Conservation (phyloP, 352 stramenopile genomes). For the Phytophthora crassamura region DNA sequence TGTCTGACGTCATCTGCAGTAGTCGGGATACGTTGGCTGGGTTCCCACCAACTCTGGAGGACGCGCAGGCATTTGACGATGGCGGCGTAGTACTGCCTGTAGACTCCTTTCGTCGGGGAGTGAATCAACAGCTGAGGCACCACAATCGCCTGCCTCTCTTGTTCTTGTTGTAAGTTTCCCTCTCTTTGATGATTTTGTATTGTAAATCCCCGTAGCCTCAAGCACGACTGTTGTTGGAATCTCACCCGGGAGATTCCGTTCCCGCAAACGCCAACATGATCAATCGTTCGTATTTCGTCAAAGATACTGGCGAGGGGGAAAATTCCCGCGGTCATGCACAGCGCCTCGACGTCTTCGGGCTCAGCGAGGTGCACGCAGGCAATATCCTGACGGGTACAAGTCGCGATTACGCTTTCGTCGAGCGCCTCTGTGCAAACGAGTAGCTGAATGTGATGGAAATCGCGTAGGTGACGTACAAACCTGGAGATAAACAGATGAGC, state of each 20-base stretch:
- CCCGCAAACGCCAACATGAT: slow-evolving; percentile 49
- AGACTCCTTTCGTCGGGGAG: slow-evolving; percentile 62
- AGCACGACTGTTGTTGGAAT: slow-evolving; percentile 48
- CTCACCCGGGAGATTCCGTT: slow-evolving; percentile 38
- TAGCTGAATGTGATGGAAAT: slow-evolving; percentile 39
- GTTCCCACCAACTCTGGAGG: slow-evolving; percentile 49
- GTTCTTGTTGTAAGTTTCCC: neutral
- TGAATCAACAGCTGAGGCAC: slow-evolving; percentile 68
- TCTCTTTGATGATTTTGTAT: neutral
- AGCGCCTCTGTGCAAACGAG: slow-evolving; percentile 58
- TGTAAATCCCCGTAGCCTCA: slow-evolving; percentile 49
- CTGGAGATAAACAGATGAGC: slow-evolving; percentile 38
- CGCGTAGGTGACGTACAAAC: slow-evolving; percentile 34
- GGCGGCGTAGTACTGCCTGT: slow-evolving; percentile 69
- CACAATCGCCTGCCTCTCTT: neutral
- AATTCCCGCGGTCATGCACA: slow-evolving; percentile 50
- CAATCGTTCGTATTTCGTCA: slow-evolving; percentile 38
- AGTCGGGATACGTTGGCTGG: neutral
- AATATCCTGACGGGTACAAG: slow-evolving; percentile 52
- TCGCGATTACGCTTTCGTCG: slow-evolving; percentile 48
- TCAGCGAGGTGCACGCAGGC: slow-evolving; percentile 72
- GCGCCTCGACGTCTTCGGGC: slow-evolving; percentile 47
- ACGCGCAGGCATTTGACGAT: slow-evolving; percentile 68
- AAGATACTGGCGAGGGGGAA: slow-evolving; percentile 59
- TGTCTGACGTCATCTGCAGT: neutral